Conservation (phyloP, 345 rosid species). For the Heritiera fomes region DNA sequence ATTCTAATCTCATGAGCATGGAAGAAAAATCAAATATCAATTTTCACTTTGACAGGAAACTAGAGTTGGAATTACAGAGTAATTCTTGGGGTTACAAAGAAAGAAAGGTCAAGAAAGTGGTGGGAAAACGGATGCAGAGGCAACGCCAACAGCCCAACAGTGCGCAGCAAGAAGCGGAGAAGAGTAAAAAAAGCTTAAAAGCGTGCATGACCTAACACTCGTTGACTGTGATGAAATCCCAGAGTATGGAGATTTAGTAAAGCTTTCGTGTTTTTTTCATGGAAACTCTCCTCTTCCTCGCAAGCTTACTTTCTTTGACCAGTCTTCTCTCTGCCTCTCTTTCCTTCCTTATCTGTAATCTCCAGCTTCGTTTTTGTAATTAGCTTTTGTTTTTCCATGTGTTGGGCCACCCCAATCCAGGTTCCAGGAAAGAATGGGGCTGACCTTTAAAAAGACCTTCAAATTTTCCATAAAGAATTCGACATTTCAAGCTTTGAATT, state of each 20-base stretch:
- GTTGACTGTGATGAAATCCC: neutral
- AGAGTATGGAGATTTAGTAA: neutral
- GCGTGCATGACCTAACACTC: neutral
- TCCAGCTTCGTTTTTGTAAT: neutral
- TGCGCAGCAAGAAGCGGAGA: neutral
- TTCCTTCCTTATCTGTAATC: neutral
- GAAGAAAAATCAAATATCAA: neutral
- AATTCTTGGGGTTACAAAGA: neutral
- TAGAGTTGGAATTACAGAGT: neutral
- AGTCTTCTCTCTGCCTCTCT: neutral
- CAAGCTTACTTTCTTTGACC: conserved; percentile 5
- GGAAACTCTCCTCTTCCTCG: neutral
- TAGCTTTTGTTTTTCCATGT: too few species aligned
- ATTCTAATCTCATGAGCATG: too few species aligned
- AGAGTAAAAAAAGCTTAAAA: neutral
- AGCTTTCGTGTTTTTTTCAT: neutral
- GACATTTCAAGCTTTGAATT: conserved; percentile 15
- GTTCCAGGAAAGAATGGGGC: neutral
- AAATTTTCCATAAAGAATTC: conserved; percentile 5
- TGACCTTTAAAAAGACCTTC: neutral
- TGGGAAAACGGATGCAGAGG: neutral
- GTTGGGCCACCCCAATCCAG: neutral
- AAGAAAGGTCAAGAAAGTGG: neutral
- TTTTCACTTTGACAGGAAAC: neutral
- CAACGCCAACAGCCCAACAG: neutral